Evolutionary conservation across 2,329 filamentous ascomycete genomes (phyloP).

Genomic region (Xylariomycetidae sp.): DNA sequence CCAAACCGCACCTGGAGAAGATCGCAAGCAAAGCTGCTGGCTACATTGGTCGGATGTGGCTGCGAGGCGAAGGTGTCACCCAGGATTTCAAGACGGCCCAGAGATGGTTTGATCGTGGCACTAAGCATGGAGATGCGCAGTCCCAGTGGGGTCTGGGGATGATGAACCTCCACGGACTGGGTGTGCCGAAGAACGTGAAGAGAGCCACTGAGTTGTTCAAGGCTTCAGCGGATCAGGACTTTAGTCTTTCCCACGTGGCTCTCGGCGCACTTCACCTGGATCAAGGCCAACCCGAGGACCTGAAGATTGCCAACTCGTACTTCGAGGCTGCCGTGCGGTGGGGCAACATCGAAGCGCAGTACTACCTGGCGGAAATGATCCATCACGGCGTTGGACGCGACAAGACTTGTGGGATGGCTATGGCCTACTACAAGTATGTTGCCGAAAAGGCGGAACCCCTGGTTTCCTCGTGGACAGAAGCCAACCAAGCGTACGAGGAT

Average conservation of each 20-base stretch:
- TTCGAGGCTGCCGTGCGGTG: constrained; percentile 82
- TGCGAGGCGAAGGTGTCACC: constrained; percentile 77
- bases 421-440: constrained; percentile 77
- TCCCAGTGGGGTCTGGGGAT: constrained; percentile 80
- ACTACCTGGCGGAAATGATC: constrained; percentile 85
- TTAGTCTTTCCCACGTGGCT: constrained; percentile 72
- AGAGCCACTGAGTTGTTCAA: constrained; percentile 72
- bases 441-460: constrained; percentile 66
- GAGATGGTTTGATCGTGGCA: constrained; percentile 78
- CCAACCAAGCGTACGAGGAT: constrained; percentile 73
- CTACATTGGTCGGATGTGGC: constrained; percentile 81
- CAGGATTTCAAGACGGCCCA: constrained; percentile 72
- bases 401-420: constrained; percentile 68
- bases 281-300: constrained; percentile 64
- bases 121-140: constrained; percentile 68
- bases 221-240: constrained; percentile 74
- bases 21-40: constrained; percentile 78
- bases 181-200: constrained; percentile 58
- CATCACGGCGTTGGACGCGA: constrained; percentile 76
- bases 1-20: constrained; percentile 66
- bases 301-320: constrained; percentile 73
- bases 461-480: constrained; percentile 74
- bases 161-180: constrained; percentile 76
- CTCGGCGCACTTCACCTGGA: constrained; percentile 81
- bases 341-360: constrained; percentile 81